Evolutionary conservation across 2,329 filamentous ascomycete genomes (phyloP).

Genomic region (Metarhizium guizhouense): DNA sequence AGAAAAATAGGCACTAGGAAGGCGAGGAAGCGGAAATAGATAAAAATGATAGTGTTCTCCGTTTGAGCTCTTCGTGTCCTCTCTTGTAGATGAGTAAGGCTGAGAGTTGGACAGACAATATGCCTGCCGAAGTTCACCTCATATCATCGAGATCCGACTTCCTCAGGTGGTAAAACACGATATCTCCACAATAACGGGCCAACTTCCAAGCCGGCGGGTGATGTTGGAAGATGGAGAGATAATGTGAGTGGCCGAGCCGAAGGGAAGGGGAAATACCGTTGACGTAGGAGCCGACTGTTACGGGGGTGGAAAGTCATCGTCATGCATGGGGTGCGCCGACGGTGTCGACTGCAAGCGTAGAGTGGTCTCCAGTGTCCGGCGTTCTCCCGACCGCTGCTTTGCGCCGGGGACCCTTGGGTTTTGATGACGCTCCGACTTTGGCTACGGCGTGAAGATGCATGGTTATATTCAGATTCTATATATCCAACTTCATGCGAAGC

Average conservation of each 20-base stretch:
- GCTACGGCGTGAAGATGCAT: neutral
- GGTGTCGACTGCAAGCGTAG: neutral
- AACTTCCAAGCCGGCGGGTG: neutral
- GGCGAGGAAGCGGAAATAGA: neutral
- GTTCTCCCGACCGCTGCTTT: neutral
- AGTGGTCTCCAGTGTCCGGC: neutral
- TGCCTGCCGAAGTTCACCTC: neutral
- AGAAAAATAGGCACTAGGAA: neutral
- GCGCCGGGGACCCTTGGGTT: constrained; percentile 1
- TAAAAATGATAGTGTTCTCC: neutral
- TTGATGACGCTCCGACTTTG: neutral
- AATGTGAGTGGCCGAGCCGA: neutral
- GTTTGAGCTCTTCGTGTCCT: neutral
- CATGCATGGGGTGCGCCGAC: neutral
- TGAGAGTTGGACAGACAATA: neutral
- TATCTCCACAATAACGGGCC: neutral
- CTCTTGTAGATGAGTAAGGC: neutral
- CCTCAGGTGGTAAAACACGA: too few species aligned
- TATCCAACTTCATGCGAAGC: neutral
- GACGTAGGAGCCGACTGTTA: neutral
- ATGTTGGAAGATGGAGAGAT: neutral
- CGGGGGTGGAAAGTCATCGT: constrained; percentile 1
- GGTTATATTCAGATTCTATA: too few species aligned
- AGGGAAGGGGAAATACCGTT: neutral
- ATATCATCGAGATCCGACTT: neutral